Base-by-base conservation (phyloP, 306 rosid species). In the Styphnolobium japonicum region DNA sequence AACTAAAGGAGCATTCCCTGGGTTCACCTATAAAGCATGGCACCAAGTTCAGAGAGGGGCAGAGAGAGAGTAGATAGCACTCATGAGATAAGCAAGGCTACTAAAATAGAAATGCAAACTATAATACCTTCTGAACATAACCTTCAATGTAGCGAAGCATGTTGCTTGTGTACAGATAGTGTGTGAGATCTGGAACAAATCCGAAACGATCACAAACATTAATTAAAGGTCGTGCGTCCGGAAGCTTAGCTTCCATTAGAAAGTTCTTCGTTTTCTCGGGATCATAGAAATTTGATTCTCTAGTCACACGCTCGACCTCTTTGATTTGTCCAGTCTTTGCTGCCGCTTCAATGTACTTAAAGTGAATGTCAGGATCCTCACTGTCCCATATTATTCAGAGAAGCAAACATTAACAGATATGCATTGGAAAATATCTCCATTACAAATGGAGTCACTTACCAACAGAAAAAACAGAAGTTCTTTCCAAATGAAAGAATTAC, bases 351-450 rank as follows among this genome's bases (percentile, higher is more conserved):
- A 96, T 91, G 92, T 96, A 96, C 96, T 96, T 96, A 60, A 93
- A 96, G 90, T 96, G 99, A 83, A 96, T 93, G 37, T 96, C 99
- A 69, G 99, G 99, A 71, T 96, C 99, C 98, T 96, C 99, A 81
- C 99, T 96, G 94, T 78, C 73, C 55, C 88, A 83, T 51, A 70
- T 58, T 76, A 60, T 64, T 80, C 36, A 39, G 63, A 45, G 22
- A 62, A 34, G 76, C 46, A 51, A 4, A 39, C 14, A 80, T 79
- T 73, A 83, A 76, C 67, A 82, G 40, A 52, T 53, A 68, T 46
- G 65, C 27, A 15, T 4, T 5, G 48, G 64, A 80, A 37, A 55
- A 52, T 11, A 76, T 72, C 46, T 25, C 51, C 40, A 34, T 27
- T 14, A 51, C n/a, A 81, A 75, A 42, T 25, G 34, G 46, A 31